A percentile compares a stretch with the other conserved stretches of the same genome.
phyloP scores from a whole-genome alignment of 2,329 filamentous ascomycete species.

The Colletotrichum navitas region DNA sequence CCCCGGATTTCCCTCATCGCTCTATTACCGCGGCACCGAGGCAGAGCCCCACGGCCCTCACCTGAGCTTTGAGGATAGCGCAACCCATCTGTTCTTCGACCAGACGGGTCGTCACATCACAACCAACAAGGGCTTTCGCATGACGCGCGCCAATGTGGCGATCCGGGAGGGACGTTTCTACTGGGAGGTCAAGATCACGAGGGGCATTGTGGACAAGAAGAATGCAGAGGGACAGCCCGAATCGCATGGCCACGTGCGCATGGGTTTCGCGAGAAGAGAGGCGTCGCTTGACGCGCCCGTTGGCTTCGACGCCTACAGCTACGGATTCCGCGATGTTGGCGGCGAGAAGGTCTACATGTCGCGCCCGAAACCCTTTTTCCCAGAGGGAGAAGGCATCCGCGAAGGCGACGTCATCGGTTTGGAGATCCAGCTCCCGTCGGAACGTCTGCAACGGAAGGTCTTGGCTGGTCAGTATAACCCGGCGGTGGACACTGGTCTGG shows the following conservation, averaged over 20 bases:
- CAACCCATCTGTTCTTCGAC: constrained; percentile 86
- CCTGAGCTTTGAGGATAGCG: constrained; percentile 93
- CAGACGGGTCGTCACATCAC: constrained; percentile 81
- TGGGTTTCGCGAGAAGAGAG: constrained; percentile 88
- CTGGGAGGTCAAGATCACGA: constrained; percentile 92
- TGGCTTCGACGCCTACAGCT: constrained; percentile 92
- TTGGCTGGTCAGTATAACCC: constrained; percentile 91
- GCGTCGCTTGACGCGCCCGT: constrained; percentile 86
- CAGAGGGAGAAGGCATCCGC: constrained; percentile 79
- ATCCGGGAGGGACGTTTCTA: constrained; percentile 92
- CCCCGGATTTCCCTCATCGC: constrained; percentile 84
- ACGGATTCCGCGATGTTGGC: constrained; percentile 88
- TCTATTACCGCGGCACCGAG: constrained; percentile 92
- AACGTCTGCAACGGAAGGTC: constrained; percentile 88
- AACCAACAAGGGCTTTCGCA: constrained; percentile 93
- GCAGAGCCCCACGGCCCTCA: constrained; percentile 84
- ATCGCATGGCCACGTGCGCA: constrained; percentile 76
- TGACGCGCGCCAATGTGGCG: constrained; percentile 90
- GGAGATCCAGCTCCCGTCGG: constrained; percentile 89
- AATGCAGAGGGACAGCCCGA: constrained; percentile 58
- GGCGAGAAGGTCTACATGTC: constrained; percentile 96
- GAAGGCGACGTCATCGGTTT: constrained; percentile 96
- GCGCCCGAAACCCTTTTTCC: constrained; percentile 90
- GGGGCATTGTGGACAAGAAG: constrained; percentile 71
- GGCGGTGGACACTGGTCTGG: constrained; percentile 77